Percentiles rank a stretch among this genome's conserved stretches.
phyloP scores from a whole-genome alignment of 2,329 filamentous ascomycete species.

The Coniochaeta sp. region DNA sequence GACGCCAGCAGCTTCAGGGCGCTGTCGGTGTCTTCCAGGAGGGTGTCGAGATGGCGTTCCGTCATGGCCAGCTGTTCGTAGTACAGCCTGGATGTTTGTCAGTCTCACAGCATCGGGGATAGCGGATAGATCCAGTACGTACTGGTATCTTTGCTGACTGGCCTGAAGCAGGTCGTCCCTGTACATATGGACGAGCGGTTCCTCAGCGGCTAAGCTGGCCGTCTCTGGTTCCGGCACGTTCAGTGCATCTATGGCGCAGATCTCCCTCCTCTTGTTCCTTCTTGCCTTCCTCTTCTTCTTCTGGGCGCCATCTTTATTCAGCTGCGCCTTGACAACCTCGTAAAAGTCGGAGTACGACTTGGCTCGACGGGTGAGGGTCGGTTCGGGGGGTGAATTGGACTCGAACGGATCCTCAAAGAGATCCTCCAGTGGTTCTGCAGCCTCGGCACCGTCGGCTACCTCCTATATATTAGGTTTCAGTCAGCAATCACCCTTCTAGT shows the following conservation, averaged over 20 bases:
- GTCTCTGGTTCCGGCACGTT: constrained; percentile 26
- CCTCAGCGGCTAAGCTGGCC: constrained; percentile 14
- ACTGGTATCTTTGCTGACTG: constrained; percentile 81
- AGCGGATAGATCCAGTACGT: constrained; percentile 23
- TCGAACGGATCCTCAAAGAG: constrained; percentile 51
- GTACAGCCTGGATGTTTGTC: constrained; percentile 52
- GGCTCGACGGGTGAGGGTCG: constrained; percentile 57
- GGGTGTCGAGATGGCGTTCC: constrained; percentile 70
- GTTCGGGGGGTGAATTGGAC: constrained; percentile 55
- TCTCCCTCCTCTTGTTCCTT: constrained; percentile 29
- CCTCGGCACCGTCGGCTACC: constrained; percentile 41
- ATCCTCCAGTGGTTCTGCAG: constrained; percentile 49
- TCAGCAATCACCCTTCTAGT: constrained; percentile 6
- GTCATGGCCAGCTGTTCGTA: constrained; percentile 75
- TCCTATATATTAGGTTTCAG: constrained; percentile 33
- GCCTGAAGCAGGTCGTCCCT: constrained; percentile 68
- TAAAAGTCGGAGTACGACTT: constrained; percentile 78
- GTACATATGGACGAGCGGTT: constrained; percentile 44
- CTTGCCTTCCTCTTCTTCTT: constrained; percentile 21
- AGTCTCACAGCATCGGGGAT: background rate
- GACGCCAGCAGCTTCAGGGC: constrained; percentile 70
- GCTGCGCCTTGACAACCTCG: constrained; percentile 50
- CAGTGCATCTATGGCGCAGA: constrained; percentile 45
- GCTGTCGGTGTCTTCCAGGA: constrained; percentile 70
- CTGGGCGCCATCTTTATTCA: constrained; percentile 41